Base-by-base conservation (phyloP, 495 filamentous ascomycete species). In the Annulohypoxylon stygium region DNA sequence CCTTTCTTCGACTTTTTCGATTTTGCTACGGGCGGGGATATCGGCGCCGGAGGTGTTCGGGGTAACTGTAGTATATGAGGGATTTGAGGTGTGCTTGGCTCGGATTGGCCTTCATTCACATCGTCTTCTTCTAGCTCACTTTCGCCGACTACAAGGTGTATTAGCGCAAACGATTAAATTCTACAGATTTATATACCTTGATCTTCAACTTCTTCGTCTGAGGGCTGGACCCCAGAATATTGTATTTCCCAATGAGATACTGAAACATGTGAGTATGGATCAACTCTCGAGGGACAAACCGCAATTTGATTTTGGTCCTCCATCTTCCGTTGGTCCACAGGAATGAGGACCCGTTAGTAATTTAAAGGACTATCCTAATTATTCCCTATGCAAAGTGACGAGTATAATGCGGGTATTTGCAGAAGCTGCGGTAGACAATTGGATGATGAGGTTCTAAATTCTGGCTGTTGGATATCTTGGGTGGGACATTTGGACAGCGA, bases 161-260 rank as follows among this genome's bases (percentile, higher is more conserved):
- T 72, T 73, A 75, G 66, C 60, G 33, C 64, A 70, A 53, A 66
- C 37, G 39, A 14, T 63, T 18, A 36, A 53, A 39, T 62, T 12
- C 3, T n/a, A 63, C 50, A 12, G 37, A 53, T 4, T 70, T 48
- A 66, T 73, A 48, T 77, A 77, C 79, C 77, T 74, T 73, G 20
- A 25, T 76, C 48, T 14, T 78, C 76, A 69, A 77, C 61, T 18
- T 82, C 84, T 34, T 74, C 66, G 47, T 83, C 82, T 33, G 78
- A 77, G 50, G 79, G 74, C 3, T 78, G 61, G 16, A 65, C 50
- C 59, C 81, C 18, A 64, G 80, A 75, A 71, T 79, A 83, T 67
- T 81, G 65, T 57, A 84, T 74, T 30, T 79, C 61, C 72, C 78
- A 83, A 53, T 84, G 60, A 69, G 82, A 76, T 65, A 82, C 72